These are phyloP conservation scores for Zygotorulaspora florentina DNA, from an alignment of 805 yeast species.

Conservation along the genomic window DNA sequence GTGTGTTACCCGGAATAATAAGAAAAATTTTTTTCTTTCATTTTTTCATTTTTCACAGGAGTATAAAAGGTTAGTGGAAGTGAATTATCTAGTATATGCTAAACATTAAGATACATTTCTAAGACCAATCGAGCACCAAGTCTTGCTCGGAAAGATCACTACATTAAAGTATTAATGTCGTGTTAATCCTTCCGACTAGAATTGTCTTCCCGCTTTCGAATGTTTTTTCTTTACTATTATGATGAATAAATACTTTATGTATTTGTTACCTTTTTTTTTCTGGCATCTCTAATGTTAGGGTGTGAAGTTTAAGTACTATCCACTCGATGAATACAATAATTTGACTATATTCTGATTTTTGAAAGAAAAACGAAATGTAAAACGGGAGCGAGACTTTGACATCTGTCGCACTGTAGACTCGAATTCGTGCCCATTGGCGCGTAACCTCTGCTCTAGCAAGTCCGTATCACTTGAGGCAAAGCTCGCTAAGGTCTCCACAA, in stretches of 20 bases:
- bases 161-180: conserved; percentile 13
- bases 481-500: conserved; percentile 50
- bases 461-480: background rate
- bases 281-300: conserved; percentile 93
- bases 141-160: background rate
- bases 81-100: too few species aligned
- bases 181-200: conserved; percentile 24
- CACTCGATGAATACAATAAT: conserved; percentile 74
- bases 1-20: too few species aligned
- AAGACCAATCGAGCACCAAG: too few species aligned
- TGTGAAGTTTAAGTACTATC: conserved; percentile 45
- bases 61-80: too few species aligned
- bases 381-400: background rate
- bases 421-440: too few species aligned
- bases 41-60: too few species aligned
- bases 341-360: conserved; percentile 61
- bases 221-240: conserved; percentile 53
- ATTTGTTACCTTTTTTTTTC: conserved; percentile 50
- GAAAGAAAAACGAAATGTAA: background rate
- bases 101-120: too few species aligned
- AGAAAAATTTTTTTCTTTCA: too few species aligned
- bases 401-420: too few species aligned
- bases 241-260: conserved; percentile 25
- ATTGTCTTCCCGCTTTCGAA: conserved; percentile 5
- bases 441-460: background rate